Evolutionary conservation across 2,329 filamentous ascomycete genomes (phyloP).

Genomic region (Fusarium abutilonis): DNA sequence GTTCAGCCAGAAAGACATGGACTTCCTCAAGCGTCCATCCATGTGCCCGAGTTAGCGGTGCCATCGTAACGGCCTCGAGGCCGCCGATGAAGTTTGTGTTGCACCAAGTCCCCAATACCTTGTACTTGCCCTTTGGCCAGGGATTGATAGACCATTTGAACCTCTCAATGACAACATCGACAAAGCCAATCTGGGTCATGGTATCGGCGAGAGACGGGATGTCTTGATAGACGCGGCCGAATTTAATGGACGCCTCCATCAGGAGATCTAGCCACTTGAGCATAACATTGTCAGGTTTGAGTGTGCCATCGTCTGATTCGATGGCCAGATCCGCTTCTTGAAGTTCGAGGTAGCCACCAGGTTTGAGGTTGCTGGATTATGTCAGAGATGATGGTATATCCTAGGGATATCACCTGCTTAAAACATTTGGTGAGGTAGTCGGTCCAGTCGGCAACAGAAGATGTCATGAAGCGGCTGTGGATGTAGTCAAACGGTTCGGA

Average conservation of each 20-base stretch:
- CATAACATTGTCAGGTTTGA: constrained; percentile 33
- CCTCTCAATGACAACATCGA: constrained; percentile 23
- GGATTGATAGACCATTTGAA: constrained; percentile 38
- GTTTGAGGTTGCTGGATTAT: constrained; percentile 25
- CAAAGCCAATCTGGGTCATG: constrained; percentile 36
- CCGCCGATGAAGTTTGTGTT: constrained; percentile 22
- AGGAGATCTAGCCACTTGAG: constrained; percentile 34
- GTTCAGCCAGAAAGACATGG: constrained; percentile 19
- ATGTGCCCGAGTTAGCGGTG: constrained; percentile 25
- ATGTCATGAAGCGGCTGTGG: constrained; percentile 34
- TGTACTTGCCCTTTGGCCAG: constrained; percentile 33
- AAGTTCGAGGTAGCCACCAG: constrained; percentile 34
- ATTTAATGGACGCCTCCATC: constrained; percentile 38
- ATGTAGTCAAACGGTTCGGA: constrained; percentile 29
- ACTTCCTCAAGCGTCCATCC: constrained; percentile 27
- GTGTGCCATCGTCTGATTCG: constrained; percentile 32
- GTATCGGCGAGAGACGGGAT: constrained; percentile 24
- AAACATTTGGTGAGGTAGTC: constrained; percentile 15
- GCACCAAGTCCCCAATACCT: constrained; percentile 33
- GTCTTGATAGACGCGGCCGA: constrained; percentile 31
- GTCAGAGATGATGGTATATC: background rate
- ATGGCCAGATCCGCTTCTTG: constrained; percentile 29
- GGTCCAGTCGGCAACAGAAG: constrained; percentile 13
- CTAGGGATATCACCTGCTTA: background rate
- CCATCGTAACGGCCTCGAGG: constrained; percentile 37